Evolutionary conservation across 352 stramenopile genomes (phyloP).

Genomic region (Pythium sp.): DNA sequence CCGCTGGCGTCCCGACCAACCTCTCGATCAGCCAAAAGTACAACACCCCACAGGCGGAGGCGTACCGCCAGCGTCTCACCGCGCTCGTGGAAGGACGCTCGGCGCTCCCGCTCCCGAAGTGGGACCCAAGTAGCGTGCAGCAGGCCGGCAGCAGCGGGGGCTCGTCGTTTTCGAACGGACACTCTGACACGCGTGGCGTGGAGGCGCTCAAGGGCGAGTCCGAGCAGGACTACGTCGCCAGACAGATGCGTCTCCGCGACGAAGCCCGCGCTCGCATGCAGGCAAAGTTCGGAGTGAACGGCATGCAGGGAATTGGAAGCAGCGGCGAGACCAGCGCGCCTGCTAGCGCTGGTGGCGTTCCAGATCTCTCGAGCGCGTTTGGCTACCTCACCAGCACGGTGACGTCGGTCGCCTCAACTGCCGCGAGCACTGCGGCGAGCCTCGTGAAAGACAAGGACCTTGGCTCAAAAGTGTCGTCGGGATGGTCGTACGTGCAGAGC

Average conservation of each 20-base stretch:
- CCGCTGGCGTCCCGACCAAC: conserved; percentile 62
- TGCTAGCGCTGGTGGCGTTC: conserved; percentile 30
- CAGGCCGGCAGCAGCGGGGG: conserved; percentile 12
- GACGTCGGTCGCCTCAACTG: conserved; percentile 35
- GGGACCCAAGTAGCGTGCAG: conserved; percentile 52
- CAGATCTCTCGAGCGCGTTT: conserved; percentile 67
- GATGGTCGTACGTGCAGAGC: conserved; percentile 76
- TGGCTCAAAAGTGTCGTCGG: conserved; percentile 70
- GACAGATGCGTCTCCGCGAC: conserved; percentile 69
- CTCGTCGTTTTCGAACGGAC: conserved; percentile 34
- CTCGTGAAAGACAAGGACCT: conserved; percentile 78
- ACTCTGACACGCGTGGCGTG: conserved; percentile 59
- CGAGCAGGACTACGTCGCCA: conserved; percentile 72
- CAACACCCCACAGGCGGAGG: conserved; percentile 79
- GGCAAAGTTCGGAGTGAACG: conserved; percentile 71
- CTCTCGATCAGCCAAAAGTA: conserved; percentile 83
- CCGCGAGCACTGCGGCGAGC: conserved; percentile 56
- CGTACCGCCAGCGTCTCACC: conserved; percentile 59
- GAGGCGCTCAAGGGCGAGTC: conserved; percentile 81
- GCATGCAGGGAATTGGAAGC: conserved; percentile 80
- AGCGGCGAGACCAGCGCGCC: conserved; percentile 56
- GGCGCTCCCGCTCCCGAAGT: conserved; percentile 52
- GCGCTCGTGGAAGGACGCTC: conserved; percentile 61
- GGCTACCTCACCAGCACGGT: conserved; percentile 75
- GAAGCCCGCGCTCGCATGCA: conserved; percentile 78